Base-by-base conservation (phyloP, 768 basidiomycete species). In the Daedalea quercina region DNA sequence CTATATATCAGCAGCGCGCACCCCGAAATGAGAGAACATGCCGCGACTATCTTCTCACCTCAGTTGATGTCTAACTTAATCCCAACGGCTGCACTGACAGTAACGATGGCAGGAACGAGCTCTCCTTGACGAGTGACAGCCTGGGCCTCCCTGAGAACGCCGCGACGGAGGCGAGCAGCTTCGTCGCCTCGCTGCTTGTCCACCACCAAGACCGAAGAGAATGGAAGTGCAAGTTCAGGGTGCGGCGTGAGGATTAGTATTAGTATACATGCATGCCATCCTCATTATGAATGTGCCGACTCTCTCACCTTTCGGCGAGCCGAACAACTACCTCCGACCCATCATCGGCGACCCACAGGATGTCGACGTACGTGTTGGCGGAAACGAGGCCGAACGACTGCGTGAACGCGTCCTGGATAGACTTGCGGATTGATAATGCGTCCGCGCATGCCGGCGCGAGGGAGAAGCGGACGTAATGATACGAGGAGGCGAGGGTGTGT, bases 371-470 rank as follows among this genome's bases (percentile, higher is more conserved):
- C 1, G 71, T 73, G 44, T 73, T 70, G 1, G 82, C 73, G 9
- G 68, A 68, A 3, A 78, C 77, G 37, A 75, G 54, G 2, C 85
- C 85, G 57, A 84, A 84, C 9, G 73, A 69, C 59, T 80, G 77
- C 8, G 69, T 50, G 37, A 87, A 67, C 0, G 77, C 72, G 25
- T 82, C 78, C 59, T 83, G 80, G 20, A 87, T 62, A 2, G 71
- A 53, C 63, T 80, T 84, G 19, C 84, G 69, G 24, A 85, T 59
- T 41, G 65, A 65, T 7, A 84, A 68, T 17, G 63, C 68, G 24
- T 82, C 78, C 22, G 63, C 22, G 19, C 61, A 65, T 0, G 71
- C 56, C 0, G 78, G 77, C 0, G 63, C 58, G 25, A 80, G 55
- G 3, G 72, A 60, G 50, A 81, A 67, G 23, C 72, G 75, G 49